Evolutionary conservation across 495 filamentous ascomycete species (phyloP), one percentile per base, ranked within the genome.

Genomic region (Umbilicaria muhlenbergii): DNA sequence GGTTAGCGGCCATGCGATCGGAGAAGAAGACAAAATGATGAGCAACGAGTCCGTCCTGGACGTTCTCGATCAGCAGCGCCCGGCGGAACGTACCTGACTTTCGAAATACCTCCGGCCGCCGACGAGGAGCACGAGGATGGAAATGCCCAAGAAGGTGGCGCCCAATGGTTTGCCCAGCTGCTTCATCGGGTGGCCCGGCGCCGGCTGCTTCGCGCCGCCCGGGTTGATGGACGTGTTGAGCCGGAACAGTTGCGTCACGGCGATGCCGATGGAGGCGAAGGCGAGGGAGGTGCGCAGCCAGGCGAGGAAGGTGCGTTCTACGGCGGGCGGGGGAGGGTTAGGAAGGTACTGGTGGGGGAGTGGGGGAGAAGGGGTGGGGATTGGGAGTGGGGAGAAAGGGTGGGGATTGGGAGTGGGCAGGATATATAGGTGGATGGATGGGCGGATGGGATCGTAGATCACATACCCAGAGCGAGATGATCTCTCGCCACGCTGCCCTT

Each of bases 271-370:
- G 39, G 80, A 86, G 33, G 91, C 92, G 58, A 98, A 98, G 38
- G 89, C 86, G 36, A 98, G 72, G 16, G 87, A 94, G 14, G 91
- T 98, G 37, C 91, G 77, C 38, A 98, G 74, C 91, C 91, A 98
- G 39, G 91, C 91, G 16, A 98, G 76, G 61, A 96, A 98, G 3
- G 91, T 98, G 24, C 91, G 80, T 62, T 98, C 91, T 95, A 54
- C 5, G 32, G n/a, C 5, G 32, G n/a, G 14, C 6, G n/a, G 18
- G 19, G 40, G 13, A 35, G 10, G 11, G 32, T 37, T 10, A 5
- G 37, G 44, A 17, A 35, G 8, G 38, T 19, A 19, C n/a, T 31
- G n/a, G 36, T 18, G 10, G 15, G 13, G 15, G 32, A 31, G 11
- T 32, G 21, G n/a, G 11, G 3, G 21, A 17, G 34, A 6, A 31